Conservation (phyloP, 2,329 filamentous ascomycete genomes). For the Cercospora nicotianae region DNA sequence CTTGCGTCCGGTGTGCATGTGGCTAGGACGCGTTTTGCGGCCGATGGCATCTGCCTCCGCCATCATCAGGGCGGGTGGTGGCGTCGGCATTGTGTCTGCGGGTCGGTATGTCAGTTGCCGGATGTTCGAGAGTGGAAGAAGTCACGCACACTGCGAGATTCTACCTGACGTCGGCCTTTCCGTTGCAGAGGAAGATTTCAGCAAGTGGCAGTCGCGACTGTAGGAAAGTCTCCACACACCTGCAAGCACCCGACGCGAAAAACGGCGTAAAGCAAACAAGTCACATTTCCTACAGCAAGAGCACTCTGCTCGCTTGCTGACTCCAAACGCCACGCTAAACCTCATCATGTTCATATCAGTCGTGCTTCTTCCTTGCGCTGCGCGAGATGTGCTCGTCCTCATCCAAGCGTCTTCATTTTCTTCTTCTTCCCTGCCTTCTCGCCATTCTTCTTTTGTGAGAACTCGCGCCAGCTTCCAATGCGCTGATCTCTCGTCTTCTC, state of each 20-base stretch:
- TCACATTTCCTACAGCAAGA: constrained; percentile 6
- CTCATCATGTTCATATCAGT: constrained; percentile 3
- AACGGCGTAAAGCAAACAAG: background rate
- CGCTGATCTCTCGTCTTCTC: constrained; percentile 87
- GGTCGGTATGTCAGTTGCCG: background rate
- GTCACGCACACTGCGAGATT: background rate
- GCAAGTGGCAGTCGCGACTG: background rate
- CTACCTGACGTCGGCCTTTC: background rate
- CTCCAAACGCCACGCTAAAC: constrained; percentile 19
- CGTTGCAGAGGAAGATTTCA: background rate
- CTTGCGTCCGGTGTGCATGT: constrained; percentile 28
- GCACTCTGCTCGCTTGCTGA: background rate
- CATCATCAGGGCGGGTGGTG: background rate
- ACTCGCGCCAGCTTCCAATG: constrained; percentile 92
- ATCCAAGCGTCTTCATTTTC: constrained; percentile 56
- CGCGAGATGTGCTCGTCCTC: constrained; percentile 25
- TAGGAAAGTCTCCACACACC: background rate
- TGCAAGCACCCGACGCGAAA: background rate
- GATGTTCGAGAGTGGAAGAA: background rate
- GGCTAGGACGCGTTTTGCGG: constrained; percentile 7
- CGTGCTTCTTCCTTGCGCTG: background rate
- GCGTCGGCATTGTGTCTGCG: background rate
- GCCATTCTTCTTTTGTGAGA: constrained; percentile 63
- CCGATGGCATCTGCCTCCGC: background rate
- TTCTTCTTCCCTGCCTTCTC: constrained; percentile 51